Base-by-base conservation (phyloP, 2,329 filamentous ascomycete genomes). In the Penicillium sclerotigenum region DNA sequence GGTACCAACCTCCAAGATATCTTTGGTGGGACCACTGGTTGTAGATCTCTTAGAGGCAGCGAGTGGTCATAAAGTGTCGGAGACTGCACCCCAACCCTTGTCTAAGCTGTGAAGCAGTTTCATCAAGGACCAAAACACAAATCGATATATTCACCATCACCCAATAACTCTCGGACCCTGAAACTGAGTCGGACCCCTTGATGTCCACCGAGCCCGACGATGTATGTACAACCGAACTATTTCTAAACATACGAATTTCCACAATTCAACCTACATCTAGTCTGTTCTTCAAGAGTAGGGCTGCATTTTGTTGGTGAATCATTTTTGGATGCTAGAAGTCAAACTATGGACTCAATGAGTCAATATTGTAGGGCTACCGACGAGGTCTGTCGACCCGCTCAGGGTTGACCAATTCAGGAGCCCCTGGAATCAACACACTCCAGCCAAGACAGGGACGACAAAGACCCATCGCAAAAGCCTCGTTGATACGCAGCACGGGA, bases 371-470 rank as follows among this genome's bases (percentile, higher is more conserved):
- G 24, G 14, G 9, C 3, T n/a, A 18, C 6, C 43, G 26, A 28
- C 36, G 52, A 34, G 36, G n/a, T 7, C 13, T 38, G 9, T 55
- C 47, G 4, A 55, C 47, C 20, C 33, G 38, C 16, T 52, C 40
- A 6, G 47, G 47, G 2, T 51, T 18, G 9, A 24, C 7, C 18
- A 55, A 45, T 33, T 20, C 20, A 33, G 52, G 52, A 24, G 47
- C 52, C 22, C 26, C 29, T 1, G 47, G 47, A 31, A 55, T 43
- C 8, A 55, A 43, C 20, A 43, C 46, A 16, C 16, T 14, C 52
- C 52, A 51, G 10, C 47, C 52, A 51, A 36, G 47, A 26, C 52
- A 55, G 7, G 47, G 20, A 18, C 52, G 47, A 45, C 52, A 55
- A 24, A 22, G 18, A 13, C 52, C 52, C 52, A 54, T 54, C 1